Evolutionary conservation across 352 stramenopile genomes (phyloP).

Genomic region (Phytopythium delawarense): DNA sequence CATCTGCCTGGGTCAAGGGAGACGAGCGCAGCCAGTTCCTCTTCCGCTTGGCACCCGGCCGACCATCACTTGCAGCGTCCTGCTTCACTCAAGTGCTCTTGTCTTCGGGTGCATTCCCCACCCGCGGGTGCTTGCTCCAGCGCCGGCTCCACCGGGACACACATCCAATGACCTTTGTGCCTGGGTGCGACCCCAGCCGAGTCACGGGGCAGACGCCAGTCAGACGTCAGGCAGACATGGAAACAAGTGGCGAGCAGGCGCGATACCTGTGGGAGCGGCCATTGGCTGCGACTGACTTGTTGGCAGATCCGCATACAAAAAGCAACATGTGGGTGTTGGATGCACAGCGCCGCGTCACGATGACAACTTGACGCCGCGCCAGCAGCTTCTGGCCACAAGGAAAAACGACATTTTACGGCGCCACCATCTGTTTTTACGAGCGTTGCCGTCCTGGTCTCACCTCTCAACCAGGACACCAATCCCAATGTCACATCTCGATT

Average conservation of each 20-base stretch:
- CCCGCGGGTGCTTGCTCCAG: too few species aligned
- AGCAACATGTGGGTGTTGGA: not conserved
- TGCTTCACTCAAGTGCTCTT: too few species aligned
- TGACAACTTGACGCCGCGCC: not conserved
- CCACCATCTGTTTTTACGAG: not conserved
- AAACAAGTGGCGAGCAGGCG: too few species aligned
- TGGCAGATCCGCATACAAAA: not conserved
- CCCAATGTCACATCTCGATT: not conserved
- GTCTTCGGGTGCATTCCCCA: too few species aligned
- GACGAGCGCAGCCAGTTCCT: not conserved
- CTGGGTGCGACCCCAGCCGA: too few species aligned
- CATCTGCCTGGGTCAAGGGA: not conserved
- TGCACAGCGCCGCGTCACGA: constrained; percentile 1
- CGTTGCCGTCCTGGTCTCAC: constrained; percentile 3
- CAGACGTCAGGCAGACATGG: too few species aligned
- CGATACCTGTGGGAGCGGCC: not conserved
- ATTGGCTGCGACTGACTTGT: not conserved
- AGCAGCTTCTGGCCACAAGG: not conserved
- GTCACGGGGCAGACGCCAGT: too few species aligned
- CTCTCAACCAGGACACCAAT: not conserved
- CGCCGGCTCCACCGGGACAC: too few species aligned
- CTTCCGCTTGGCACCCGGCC: not conserved
- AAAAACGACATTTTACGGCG: not conserved
- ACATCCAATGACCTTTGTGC: too few species aligned
- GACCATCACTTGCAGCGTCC: not conserved